Conservation (phyloP, 2,329 filamentous ascomycete species). For the Verruconis gallopava region DNA sequence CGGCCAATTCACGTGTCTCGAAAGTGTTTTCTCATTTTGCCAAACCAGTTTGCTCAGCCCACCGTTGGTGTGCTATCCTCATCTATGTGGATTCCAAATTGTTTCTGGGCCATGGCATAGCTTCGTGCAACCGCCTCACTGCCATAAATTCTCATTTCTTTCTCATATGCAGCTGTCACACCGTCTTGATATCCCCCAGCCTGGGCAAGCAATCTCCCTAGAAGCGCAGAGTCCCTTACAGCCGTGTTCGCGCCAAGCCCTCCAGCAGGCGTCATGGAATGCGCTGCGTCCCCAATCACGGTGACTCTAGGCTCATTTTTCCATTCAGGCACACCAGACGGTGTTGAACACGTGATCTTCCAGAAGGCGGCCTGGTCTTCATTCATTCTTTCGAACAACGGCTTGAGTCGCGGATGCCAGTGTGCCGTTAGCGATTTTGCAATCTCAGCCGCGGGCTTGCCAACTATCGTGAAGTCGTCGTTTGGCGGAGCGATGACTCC, state of each 20-base stretch:
- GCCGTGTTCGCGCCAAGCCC: slow-evolving; percentile 47
- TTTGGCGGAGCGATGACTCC: slow-evolving; percentile 46
- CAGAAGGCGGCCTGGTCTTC: slow-evolving; percentile 48
- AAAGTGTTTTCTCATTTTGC: no score
- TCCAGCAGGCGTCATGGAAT: slow-evolving; percentile 45
- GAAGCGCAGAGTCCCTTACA: slow-evolving; percentile 40
- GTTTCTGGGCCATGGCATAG: slow-evolving; percentile 33
- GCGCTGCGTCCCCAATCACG: slow-evolving; percentile 44
- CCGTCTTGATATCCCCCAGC: slow-evolving; percentile 34
- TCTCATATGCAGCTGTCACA: slow-evolving; percentile 27
- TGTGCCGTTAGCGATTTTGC: slow-evolving; percentile 40
- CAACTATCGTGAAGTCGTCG: slow-evolving; percentile 46
- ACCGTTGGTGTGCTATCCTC: slow-evolving; percentile 20
- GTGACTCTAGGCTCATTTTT: slow-evolving; percentile 44
- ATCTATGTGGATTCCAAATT: slow-evolving; percentile 37
- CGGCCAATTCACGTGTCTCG: no score
- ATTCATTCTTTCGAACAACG: slow-evolving; percentile 46
- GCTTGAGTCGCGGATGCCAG: slow-evolving; percentile 44
- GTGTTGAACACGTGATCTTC: slow-evolving; percentile 53
- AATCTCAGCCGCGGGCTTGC: slow-evolving; percentile 42
- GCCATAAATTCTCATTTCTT: slow-evolving; percentile 36
- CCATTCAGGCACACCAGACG: slow-evolving; percentile 48
- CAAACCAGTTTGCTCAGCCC: no score
- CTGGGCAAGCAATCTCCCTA: slow-evolving; percentile 39
- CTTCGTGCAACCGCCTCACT: slow-evolving; percentile 43